Conservation (phyloP, 139 green algal species). For the Asterochloris sp. region DNA sequence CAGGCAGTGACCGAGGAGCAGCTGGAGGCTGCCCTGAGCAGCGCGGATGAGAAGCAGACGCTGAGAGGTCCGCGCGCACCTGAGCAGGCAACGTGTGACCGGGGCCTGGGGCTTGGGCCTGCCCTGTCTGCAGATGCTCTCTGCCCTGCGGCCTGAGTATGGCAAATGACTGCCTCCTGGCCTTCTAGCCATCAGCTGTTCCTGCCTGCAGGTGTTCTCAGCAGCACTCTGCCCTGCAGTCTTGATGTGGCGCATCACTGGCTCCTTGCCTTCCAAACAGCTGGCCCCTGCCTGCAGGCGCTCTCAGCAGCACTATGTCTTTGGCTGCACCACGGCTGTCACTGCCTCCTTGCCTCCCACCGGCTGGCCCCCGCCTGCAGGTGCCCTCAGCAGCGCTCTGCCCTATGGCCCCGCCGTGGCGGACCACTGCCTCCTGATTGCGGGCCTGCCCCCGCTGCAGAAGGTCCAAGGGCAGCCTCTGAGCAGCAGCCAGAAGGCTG, state of each 20-base stretch:
- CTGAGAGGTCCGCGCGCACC: slow-evolving; percentile 14
- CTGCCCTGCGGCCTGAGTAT: no score
- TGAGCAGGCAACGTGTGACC: not conserved
- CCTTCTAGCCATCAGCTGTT: not conserved
- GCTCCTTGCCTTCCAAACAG: not conserved
- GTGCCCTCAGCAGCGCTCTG: slow-evolving; percentile 32
- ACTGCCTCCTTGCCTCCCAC: not conserved
- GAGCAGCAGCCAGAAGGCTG: slow-evolving; percentile 6
- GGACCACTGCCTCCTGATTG: slow-evolving; percentile 75
- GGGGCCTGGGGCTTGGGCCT: no score
- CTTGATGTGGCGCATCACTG: not conserved
- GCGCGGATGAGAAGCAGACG: slow-evolving; percentile 15
- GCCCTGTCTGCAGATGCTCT: no score
- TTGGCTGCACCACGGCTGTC: no score
- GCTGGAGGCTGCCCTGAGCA: slow-evolving; percentile 24
- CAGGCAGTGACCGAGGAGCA: slow-evolving; percentile 12
- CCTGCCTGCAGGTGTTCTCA: not conserved
- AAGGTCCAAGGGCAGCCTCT: slow-evolving; percentile 21
- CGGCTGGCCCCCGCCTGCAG: slow-evolving; percentile 4
- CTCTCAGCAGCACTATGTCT: not conserved
- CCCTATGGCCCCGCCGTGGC: slow-evolving; percentile 77
- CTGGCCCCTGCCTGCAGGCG: not conserved
- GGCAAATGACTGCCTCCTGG: no score
- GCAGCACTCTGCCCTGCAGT: not conserved
- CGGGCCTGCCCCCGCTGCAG: slow-evolving; percentile 52